phyloP scores from a whole-genome alignment of 2,329 filamentous ascomycete species.

The Arthrobotrys conoides region DNA sequence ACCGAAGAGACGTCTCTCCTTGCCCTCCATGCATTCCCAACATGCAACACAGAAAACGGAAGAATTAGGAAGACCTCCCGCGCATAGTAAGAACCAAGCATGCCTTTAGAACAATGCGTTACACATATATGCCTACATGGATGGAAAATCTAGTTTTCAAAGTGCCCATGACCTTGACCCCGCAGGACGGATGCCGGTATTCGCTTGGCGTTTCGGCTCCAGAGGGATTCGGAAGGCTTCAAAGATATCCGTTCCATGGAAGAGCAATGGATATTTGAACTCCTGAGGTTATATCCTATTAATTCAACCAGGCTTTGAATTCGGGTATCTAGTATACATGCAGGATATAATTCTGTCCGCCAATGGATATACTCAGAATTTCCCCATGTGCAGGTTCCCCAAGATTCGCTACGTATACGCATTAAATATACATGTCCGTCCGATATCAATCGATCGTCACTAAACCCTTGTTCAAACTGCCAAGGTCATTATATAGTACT shows the following conservation, averaged over 20 bases:
- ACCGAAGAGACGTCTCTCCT: too few relatives aligned
- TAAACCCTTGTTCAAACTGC: slow-evolving; percentile 7
- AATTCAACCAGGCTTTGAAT: slow-evolving; percentile 1
- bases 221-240: slow-evolving; percentile 34
- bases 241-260: slow-evolving; percentile 27
- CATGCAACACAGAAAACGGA: slow-evolving; percentile 28
- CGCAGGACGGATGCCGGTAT: slow-evolving; percentile 32
- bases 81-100: neutral
- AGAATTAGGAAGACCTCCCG: slow-evolving; percentile 12
- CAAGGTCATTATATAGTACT: neutral
- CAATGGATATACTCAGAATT: neutral
- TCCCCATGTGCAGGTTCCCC: neutral
- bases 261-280: neutral
- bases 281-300: neutral
- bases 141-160: slow-evolving; percentile 2
- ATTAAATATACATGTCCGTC: neutral
- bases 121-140: neutral
- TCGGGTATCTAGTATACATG: neutral
- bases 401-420: neutral
- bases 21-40: too few relatives aligned
- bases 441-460: slow-evolving; percentile 7
- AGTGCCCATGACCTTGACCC: slow-evolving; percentile 24
- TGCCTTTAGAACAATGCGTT: neutral
- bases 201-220: slow-evolving; percentile 57
- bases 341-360: neutral